Conservation (phyloP, 2,329 filamentous ascomycete species). For the Epichloe coenophiala region DNA sequence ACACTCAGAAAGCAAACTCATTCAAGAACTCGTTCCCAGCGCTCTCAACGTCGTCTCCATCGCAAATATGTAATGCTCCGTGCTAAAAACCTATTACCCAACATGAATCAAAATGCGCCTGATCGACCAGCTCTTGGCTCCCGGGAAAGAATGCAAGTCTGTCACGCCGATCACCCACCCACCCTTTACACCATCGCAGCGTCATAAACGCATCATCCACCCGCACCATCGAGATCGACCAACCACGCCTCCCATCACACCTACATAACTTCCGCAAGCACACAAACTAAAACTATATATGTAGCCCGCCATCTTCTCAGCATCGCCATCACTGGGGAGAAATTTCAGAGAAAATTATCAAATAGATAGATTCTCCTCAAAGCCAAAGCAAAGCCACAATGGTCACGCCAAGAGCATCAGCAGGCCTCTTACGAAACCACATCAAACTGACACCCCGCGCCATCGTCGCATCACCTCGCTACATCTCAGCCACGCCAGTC, state of each 20-base stretch:
- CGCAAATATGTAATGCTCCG: too few relatives aligned
- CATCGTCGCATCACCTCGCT: neutral
- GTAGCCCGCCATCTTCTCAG: too few relatives aligned
- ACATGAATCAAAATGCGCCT: too few relatives aligned
- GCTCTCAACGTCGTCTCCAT: too few relatives aligned
- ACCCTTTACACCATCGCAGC: neutral
- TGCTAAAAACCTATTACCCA: too few relatives aligned
- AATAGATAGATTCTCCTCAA: too few relatives aligned
- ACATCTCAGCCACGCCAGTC: slow-evolving; percentile 2
- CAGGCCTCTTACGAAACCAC: neutral
- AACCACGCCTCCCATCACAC: neutral
- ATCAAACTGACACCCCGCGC: slow-evolving; percentile 2
- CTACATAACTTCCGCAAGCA: neutral
- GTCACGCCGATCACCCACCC: neutral
- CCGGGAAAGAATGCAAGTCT: neutral
- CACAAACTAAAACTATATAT: neutral
- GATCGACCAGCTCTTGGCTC: too few relatives aligned
- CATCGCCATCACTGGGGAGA: too few relatives aligned
- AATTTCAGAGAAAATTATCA: too few relatives aligned
- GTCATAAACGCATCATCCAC: slow-evolving; percentile 3
- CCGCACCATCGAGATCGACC: neutral
- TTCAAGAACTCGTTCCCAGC: too few relatives aligned
- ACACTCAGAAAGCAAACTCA: too few relatives aligned
- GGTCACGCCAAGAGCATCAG: neutral
- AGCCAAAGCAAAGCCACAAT: neutral